A percentile compares a stretch with the other conserved stretches of the same genome.
Evolutionary conservation across 2,329 filamentous ascomycete species (phyloP).

Genomic region (Plectosphaerella plurivora): DNA sequence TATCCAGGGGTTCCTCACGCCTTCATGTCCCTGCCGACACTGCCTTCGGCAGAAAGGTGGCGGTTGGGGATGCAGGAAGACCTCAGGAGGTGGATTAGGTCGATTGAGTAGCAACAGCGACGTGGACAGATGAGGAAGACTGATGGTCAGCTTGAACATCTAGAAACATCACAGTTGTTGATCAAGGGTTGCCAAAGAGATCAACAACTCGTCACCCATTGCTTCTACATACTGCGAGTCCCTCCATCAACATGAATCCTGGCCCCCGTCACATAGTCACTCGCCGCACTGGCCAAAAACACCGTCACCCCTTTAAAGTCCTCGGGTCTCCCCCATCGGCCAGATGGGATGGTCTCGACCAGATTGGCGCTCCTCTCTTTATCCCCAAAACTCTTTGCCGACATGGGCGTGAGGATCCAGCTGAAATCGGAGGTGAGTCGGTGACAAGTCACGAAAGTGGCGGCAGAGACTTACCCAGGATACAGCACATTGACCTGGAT

Average conservation of each 20-base stretch:
- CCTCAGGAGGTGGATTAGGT: background rate
- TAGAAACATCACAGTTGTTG: too few relatives aligned
- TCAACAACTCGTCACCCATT: background rate
- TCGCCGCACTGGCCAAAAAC: conserved; percentile 61
- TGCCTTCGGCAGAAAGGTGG: background rate
- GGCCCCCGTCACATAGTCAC: background rate
- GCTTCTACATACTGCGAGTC: background rate
- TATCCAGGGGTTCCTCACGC: background rate
- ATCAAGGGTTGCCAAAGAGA: background rate
- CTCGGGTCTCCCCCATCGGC: conserved; percentile 68
- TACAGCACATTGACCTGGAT: conserved; percentile 12
- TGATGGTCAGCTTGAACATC: too few relatives aligned
- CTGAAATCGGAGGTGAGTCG: background rate
- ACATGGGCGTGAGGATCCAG: background rate
- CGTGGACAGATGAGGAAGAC: background rate
- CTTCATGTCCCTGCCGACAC: background rate
- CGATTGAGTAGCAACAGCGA: background rate
- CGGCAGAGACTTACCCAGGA: conserved; percentile 3
- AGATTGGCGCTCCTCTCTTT: background rate
- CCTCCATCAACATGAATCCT: background rate
- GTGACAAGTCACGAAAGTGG: background rate
- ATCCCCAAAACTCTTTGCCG: background rate
- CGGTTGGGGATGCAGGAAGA: background rate
- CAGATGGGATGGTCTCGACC: background rate
- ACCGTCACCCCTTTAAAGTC: conserved; percentile 82